phyloP scores from a whole-genome alignment of 495 filamentous ascomycete genomes.

The Pyronema domesticum region DNA sequence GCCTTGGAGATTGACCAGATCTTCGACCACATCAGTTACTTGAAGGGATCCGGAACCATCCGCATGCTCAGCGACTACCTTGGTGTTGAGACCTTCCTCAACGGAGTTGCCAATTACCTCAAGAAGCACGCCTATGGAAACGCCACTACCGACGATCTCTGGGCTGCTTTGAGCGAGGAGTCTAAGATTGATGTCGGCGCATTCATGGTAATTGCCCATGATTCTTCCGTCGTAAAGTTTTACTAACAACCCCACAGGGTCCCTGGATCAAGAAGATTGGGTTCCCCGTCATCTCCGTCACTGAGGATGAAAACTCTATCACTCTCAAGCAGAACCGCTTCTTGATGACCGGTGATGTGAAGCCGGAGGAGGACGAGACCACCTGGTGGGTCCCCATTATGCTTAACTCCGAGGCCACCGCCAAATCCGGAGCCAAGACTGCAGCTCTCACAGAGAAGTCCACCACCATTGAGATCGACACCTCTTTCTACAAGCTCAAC shows the following conservation, averaged over 20 bases:
- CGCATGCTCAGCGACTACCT: conserved; percentile 84
- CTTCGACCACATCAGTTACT: conserved; percentile 87
- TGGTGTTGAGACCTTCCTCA: conserved; percentile 66
- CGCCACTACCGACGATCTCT: conserved; percentile 81
- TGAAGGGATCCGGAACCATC: conserved; percentile 88
- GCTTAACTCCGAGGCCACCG: conserved; percentile 44
- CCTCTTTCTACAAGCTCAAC: conserved; percentile 85
- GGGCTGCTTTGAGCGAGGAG: conserved; percentile 73
- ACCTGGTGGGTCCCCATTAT: conserved; percentile 93
- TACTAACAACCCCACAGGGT: conserved; percentile 31
- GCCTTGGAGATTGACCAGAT: conserved; percentile 71
- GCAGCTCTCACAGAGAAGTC: conserved; percentile 55
- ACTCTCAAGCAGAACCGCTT: conserved; percentile 71
- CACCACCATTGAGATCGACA: conserved; percentile 55
- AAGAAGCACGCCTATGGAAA: conserved; percentile 82
- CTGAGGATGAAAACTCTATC: conserved; percentile 67
- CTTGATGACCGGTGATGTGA: conserved; percentile 72
- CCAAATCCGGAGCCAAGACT: conserved; percentile 30
- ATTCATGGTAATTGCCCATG: conserved; percentile 47
- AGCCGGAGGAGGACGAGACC: conserved; percentile 66
- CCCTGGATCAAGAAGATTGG: conserved; percentile 90
- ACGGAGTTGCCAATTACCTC: conserved; percentile 74
- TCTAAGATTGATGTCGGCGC: conserved; percentile 71
- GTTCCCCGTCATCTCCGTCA: conserved; percentile 72
- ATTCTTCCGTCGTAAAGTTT: not conserved